Evolutionary conservation across 2,329 filamentous ascomycete species (phyloP).

Genomic region (Penicillium hordei): DNA sequence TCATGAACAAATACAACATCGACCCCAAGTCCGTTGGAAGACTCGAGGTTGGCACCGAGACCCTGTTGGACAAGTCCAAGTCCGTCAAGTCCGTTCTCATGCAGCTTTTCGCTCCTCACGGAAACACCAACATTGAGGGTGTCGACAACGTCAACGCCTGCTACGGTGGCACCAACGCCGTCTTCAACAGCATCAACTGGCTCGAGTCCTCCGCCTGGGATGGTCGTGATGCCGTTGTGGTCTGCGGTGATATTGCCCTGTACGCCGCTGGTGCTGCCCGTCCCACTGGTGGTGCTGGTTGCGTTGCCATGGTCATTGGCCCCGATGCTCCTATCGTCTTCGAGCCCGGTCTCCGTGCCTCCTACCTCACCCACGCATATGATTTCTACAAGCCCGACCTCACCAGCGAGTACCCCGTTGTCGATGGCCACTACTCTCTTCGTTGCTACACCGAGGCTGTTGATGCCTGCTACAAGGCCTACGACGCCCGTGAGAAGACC

Average conservation of each 20-base stretch:
- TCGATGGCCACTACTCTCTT: slow-evolving; percentile 80
- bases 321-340: slow-evolving; percentile 74
- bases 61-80: slow-evolving; percentile 84
- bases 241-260: slow-evolving; percentile 79
- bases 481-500: slow-evolving; percentile 69
- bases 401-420: slow-evolving; percentile 81
- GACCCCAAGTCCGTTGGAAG: slow-evolving; percentile 75
- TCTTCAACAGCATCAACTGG: slow-evolving; percentile 84
- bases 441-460: slow-evolving; percentile 80
- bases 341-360: slow-evolving; percentile 76
- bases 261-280: slow-evolving; percentile 82
- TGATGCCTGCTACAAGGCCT: slow-evolving; percentile 77
- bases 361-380: slow-evolving; percentile 80
- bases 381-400: slow-evolving; percentile 91
- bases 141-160: slow-evolving; percentile 82
- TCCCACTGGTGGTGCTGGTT: slow-evolving; percentile 77
- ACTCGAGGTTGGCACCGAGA: slow-evolving; percentile 83
- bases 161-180: slow-evolving; percentile 81
- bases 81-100: slow-evolving; percentile 86
- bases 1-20: slow-evolving; percentile 80
- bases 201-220: slow-evolving; percentile 85
- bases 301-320: slow-evolving; percentile 75
- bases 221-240: slow-evolving; percentile 75
- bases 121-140: slow-evolving; percentile 81
- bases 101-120: slow-evolving; percentile 71